phyloP scores from a whole-genome alignment of 768 basidiomycete species.

The Lactarius vividus region DNA sequence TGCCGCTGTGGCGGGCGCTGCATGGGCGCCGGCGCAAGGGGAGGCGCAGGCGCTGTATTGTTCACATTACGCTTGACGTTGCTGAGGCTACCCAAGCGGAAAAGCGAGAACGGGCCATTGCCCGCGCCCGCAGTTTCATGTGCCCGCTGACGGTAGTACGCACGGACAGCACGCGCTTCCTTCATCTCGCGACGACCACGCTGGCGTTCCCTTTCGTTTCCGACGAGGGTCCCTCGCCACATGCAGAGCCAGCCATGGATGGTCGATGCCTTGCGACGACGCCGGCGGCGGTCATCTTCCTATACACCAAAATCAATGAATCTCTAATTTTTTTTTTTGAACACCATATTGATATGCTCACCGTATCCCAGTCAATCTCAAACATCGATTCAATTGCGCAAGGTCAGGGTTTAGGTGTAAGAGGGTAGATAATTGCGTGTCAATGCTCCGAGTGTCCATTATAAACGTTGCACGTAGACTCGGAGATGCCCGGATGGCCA shows the following conservation, averaged over 20 bases:
- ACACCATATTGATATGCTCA: conserved; percentile 4
- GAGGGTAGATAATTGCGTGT: not conserved
- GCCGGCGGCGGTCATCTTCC: conserved; percentile 16
- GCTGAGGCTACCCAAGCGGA: conserved; percentile 5
- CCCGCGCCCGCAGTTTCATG: not conserved
- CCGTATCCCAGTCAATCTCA: conserved; percentile 26
- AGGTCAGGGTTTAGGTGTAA: conserved; percentile 17
- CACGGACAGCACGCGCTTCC: conserved; percentile 19
- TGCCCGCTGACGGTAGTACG: conserved; percentile 1
- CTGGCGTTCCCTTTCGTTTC: conserved; percentile 26
- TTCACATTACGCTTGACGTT: not conserved
- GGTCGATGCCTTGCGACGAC: conserved; percentile 25
- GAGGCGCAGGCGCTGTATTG: not conserved
- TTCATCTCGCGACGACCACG: conserved; percentile 28
- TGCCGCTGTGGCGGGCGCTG: not conserved
- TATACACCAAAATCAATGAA: not conserved
- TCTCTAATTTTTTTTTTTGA: not conserved
- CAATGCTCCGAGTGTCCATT: not conserved
- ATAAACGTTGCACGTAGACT: conserved; percentile 1
- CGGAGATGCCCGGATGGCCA: conserved; percentile 21
- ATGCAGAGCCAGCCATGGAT: conserved; percentile 30
- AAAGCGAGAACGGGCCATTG: conserved; percentile 16
- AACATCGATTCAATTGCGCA: conserved; percentile 13
- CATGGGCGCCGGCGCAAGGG: not conserved
- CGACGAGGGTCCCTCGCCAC: conserved; percentile 28